Evolutionary conservation across 2,329 filamentous ascomycete species (phyloP), one percentile per base, ranked within the genome.

Genomic region (Aspergillus phoenicis): DNA sequence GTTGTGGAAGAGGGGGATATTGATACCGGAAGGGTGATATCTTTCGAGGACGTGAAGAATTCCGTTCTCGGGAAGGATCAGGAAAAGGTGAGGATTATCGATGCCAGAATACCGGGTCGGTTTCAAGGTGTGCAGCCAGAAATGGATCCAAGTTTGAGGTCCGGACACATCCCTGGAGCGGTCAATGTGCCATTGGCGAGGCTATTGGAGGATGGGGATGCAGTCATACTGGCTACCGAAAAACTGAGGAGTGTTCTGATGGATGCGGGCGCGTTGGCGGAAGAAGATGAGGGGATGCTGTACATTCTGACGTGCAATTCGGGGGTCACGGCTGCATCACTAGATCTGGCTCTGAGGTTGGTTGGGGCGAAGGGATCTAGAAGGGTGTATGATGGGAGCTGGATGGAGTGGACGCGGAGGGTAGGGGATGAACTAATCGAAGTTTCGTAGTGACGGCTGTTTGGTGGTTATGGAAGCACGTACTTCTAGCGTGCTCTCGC

Each of bases 371-470:
- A 24, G 10, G 67, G 64, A 54, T 20, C 51, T 20, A 61, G 59
- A 38, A 62, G 70, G 58, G 30, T 74, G 10, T 74, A 74, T 57
- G 71, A 74, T 67, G 71, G 71, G 17, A 74, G 71, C 41, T 74
- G 71, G 71, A 68, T 64, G 59, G 71, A 74, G 52, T 74, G 71
- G 71, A 65, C 60, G 11, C 54, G 64, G 4, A 62, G 66, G 51
- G 70, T 62, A 8, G 63, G 62, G 8, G 41, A 61, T 8, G 60
- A 49, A 26, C 45, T 65, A 52, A 57, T 68, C 20, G 57, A 30
- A 15, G n/a, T 30, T 17, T 24, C 22, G 22, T 30, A 30, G 24
- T 45, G 17, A 22, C 10, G 20, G 11, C 8, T 45, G n/a, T 17
- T 8, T 4, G 7, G 39, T 43, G 39, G n/a, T 20, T 13, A 43